A percentile compares a stretch with the other conserved stretches of the same genome.
phyloP scores from a whole-genome alignment of 1,139 yeast species.

The Suhomyces kunorum region DNA sequence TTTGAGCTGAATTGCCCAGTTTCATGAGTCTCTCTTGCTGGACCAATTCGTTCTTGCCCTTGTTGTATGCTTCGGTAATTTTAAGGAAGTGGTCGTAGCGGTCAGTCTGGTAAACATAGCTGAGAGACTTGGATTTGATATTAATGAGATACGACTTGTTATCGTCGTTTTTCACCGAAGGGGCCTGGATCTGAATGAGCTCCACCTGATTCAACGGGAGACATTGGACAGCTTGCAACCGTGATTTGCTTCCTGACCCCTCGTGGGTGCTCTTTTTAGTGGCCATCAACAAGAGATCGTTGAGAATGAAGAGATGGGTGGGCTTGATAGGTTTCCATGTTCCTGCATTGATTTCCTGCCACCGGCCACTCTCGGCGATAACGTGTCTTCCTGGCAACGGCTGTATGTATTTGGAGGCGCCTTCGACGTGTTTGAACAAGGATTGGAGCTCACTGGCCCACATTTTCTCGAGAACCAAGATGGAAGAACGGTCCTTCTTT shows the following conservation, averaged over 20 bases:
- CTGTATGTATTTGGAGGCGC: conserved; percentile 80
- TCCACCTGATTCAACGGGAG: conserved; percentile 71
- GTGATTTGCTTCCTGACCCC: conserved; percentile 24
- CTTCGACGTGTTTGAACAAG: conserved; percentile 82
- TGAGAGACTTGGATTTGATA: conserved; percentile 48
- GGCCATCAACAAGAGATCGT: conserved; percentile 77
- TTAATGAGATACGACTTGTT: conserved; percentile 44
- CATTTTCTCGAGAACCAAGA: conserved; percentile 70
- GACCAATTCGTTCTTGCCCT: conserved; percentile 64
- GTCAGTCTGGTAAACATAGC: conserved; percentile 67
- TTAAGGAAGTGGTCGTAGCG: conserved; percentile 59
- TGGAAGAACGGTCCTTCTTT: conserved; percentile 63
- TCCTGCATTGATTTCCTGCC: conserved; percentile 86
- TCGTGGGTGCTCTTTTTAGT: conserved; percentile 49
- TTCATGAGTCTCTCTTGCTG: conserved; percentile 49
- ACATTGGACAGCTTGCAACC: conserved; percentile 73
- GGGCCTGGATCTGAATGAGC: conserved; percentile 40
- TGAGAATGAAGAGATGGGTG: conserved; percentile 73
- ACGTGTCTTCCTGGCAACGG: conserved; percentile 82
- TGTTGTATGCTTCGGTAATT: conserved; percentile 58
- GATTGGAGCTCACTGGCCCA: conserved; percentile 78
- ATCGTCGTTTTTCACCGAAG: conserved; percentile 24
- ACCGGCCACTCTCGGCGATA: conserved; percentile 74
- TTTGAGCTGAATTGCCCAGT: conserved; percentile 21
- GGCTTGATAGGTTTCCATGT: conserved; percentile 83